Evolutionary conservation across 148 eudicot species (phyloP).

Genomic region (Drosera capensis): DNA sequence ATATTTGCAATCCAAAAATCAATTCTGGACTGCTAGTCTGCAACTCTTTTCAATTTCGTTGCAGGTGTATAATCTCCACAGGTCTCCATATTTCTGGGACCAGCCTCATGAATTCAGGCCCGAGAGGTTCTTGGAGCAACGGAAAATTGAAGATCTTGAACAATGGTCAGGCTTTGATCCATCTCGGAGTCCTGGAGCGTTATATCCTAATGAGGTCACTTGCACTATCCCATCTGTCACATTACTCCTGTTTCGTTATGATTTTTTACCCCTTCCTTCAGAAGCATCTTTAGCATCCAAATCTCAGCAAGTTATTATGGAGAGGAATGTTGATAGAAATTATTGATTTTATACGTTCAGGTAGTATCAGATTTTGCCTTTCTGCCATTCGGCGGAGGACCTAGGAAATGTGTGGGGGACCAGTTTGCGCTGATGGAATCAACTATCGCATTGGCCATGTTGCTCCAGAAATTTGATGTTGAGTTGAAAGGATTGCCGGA

Average conservation of each 20-base stretch:
- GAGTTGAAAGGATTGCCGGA: conserved; percentile 71
- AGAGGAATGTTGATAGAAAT: not conserved
- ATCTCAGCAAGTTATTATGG: not conserved
- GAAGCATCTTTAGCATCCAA: too few species aligned
- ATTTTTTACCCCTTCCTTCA: not conserved
- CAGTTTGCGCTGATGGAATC: conserved; percentile 98
- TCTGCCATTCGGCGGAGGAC: conserved; percentile 95
- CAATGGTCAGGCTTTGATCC: conserved; percentile 98
- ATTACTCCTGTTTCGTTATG: not conserved
- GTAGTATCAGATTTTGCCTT: conserved; percentile 73
- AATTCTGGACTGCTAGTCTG: too few species aligned
- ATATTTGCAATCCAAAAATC: too few species aligned
- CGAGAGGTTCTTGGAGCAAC: conserved; percentile 60
- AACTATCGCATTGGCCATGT: conserved; percentile 67
- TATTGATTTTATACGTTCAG: conserved; percentile 25
- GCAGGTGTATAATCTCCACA: conserved; percentile 93
- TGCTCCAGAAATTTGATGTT: conserved; percentile 74
- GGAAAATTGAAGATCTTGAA: conserved; percentile 42
- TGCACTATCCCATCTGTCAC: not conserved
- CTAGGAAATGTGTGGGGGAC: conserved; percentile 93
- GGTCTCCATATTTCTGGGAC: conserved; percentile 96
- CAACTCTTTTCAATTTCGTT: not conserved
- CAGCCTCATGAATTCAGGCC: conserved; percentile 79
- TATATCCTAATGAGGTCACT: conserved; percentile 88
- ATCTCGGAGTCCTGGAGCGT: conserved; percentile 89